These are phyloP conservation scores for Chiua virens DNA, from an alignment of 768 basidiomycete genomes.

Conservation along the genomic window DNA sequence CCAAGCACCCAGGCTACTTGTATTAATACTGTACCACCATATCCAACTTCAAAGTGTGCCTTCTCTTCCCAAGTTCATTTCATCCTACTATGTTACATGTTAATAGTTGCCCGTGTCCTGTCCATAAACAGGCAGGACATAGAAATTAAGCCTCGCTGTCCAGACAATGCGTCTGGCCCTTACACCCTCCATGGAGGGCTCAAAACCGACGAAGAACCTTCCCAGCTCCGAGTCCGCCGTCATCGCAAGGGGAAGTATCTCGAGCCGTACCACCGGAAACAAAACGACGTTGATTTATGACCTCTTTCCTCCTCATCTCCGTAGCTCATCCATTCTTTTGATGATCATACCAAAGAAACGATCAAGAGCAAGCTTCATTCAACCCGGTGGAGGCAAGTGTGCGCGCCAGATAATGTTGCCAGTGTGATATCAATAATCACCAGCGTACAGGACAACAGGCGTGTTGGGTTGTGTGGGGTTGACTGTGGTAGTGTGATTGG, in stretches of 20 bases:
- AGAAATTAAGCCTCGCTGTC: slow-evolving; percentile 40
- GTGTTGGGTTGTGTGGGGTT: slow-evolving; percentile 41
- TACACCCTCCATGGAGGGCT: slow-evolving; percentile 63
- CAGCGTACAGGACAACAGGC: slow-evolving; percentile 45
- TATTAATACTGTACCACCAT: too few relatives aligned
- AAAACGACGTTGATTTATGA: slow-evolving; percentile 58
- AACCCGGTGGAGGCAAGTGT: slow-evolving; percentile 45
- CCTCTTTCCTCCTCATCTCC: slow-evolving; percentile 1
- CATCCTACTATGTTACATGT: not conserved
- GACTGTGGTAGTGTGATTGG: slow-evolving; percentile 40
- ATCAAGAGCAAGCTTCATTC: slow-evolving; percentile 62
- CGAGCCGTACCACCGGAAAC: slow-evolving; percentile 64
- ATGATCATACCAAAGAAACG: slow-evolving; percentile 85
- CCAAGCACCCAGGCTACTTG: too few relatives aligned
- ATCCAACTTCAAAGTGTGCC: slow-evolving; percentile 10
- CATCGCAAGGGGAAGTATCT: slow-evolving; percentile 61
- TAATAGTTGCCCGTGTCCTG: too few relatives aligned
- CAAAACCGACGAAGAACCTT: slow-evolving; percentile 62
- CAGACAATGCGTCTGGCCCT: slow-evolving; percentile 52
- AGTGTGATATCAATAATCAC: slow-evolving; percentile 52
- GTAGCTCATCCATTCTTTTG: slow-evolving; percentile 83
- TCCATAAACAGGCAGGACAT: slow-evolving; percentile 23
- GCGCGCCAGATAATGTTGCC: slow-evolving; percentile 54
- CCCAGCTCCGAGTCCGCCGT: slow-evolving; percentile 55
- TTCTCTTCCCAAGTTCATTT: not conserved